A percentile compares a stretch with the other conserved stretches of the same genome.
phyloP scores from a whole-genome alignment of 768 basidiomycete genomes.

The Pisolithus microcarpus region DNA sequence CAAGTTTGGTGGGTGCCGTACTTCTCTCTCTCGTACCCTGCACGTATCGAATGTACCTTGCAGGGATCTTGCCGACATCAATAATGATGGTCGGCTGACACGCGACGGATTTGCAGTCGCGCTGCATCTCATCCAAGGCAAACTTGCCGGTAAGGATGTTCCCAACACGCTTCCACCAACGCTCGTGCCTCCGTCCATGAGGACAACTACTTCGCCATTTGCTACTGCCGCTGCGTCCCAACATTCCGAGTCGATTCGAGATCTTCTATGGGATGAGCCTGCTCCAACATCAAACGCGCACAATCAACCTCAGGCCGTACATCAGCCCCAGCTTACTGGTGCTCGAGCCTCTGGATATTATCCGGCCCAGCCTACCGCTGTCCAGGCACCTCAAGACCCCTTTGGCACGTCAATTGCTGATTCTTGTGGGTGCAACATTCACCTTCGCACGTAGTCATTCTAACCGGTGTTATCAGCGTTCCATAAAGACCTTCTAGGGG shows the following conservation, averaged over 20 bases:
- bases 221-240: constrained; percentile 32
- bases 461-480: constrained; percentile 12
- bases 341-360: constrained; percentile 19
- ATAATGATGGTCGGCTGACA: constrained; percentile 79
- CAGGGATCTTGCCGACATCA: constrained; percentile 92
- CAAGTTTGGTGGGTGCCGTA: constrained; percentile 68
- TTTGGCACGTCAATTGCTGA: constrained; percentile 35
- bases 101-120: constrained; percentile 94
- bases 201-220: constrained; percentile 37
- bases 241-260: constrained; percentile 33
- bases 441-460: neutral
- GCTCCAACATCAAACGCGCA: constrained; percentile 36
- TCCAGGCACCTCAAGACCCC: constrained; percentile 36
- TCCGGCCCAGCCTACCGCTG: constrained; percentile 24
- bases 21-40: neutral
- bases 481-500: constrained; percentile 58
- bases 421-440: constrained; percentile 15
- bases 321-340: constrained; percentile 35
- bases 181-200: constrained; percentile 79
- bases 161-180: constrained; percentile 63
- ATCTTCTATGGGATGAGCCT: constrained; percentile 50
- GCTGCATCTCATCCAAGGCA: constrained; percentile 86
- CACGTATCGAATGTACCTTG: constrained; percentile 2
- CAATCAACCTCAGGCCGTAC: constrained; percentile 21
- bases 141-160: constrained; percentile 71